These are phyloP conservation scores for Botrytis fragariae DNA, from an alignment of 2,329 filamentous ascomycete species.

Conservation along the genomic window DNA sequence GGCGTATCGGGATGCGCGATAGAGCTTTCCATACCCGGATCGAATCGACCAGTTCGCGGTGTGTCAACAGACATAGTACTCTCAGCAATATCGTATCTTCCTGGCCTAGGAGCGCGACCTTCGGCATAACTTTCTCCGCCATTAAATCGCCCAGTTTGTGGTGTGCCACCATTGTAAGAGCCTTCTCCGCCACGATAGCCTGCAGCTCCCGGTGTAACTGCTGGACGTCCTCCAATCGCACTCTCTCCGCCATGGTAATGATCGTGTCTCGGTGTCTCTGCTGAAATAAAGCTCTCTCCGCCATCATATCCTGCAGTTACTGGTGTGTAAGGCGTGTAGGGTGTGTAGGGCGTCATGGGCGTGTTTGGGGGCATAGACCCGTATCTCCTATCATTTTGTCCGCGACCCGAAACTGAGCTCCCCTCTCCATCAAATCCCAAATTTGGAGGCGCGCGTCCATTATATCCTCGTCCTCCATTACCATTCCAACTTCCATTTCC, in stretches of 20 bases:
- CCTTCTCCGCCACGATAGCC: constrained; percentile 8
- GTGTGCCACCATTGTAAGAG: constrained; percentile 3
- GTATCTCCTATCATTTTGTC: background rate
- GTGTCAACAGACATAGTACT: constrained; percentile 11
- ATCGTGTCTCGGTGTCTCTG: constrained; percentile 3
- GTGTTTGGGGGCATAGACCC: constrained; percentile 19
- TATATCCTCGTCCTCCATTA: constrained; percentile 16
- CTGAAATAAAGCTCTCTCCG: constrained; percentile 14
- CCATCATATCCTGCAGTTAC: constrained; percentile 16
- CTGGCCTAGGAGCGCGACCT: constrained; percentile 5
- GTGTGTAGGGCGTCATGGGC: constrained; percentile 17
- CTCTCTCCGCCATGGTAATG: constrained; percentile 5
- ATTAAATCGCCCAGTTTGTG: constrained; percentile 3
- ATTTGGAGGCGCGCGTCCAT: constrained; percentile 14
- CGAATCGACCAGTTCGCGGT: constrained; percentile 16
- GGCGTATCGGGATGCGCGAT: constrained; percentile 15
- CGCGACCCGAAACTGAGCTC: background rate
- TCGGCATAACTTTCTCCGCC: constrained; percentile 8
- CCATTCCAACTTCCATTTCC: constrained; percentile 6
- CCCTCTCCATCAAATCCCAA: constrained; percentile 7
- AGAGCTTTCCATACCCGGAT: constrained; percentile 16
- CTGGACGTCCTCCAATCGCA: constrained; percentile 1
- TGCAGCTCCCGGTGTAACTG: constrained; percentile 5
- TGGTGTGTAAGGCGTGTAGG: constrained; percentile 13
- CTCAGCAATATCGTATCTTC: constrained; percentile 15